phyloP scores from a whole-genome alignment of 768 basidiomycete species.

The Tulasnella calospora region DNA sequence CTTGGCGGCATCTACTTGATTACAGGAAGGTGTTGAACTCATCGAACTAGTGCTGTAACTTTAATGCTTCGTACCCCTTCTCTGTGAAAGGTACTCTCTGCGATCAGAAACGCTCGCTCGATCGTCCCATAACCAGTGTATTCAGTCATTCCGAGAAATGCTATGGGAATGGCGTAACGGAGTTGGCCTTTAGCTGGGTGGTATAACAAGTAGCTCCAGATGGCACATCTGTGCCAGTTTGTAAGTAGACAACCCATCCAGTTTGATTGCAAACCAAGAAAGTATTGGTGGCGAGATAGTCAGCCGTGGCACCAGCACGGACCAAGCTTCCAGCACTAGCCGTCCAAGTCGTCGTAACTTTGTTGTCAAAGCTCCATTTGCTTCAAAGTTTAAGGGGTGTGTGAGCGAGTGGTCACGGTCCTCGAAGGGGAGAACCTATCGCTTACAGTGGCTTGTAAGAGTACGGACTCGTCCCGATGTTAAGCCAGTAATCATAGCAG shows the following conservation, averaged over 20 bases:
- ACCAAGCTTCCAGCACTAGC: neutral
- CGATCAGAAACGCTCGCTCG: no score
- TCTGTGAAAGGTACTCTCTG: no score
- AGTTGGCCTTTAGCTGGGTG: neutral
- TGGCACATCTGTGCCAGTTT: neutral
- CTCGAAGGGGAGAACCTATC: neutral
- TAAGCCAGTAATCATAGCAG: neutral
- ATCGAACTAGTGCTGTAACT: no score
- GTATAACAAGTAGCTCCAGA: neutral
- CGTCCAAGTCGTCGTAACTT: neutral
- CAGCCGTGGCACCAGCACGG: neutral
- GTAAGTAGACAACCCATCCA: constrained; percentile 10
- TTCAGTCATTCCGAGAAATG: neutral
- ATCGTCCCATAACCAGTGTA: neutral
- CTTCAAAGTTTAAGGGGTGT: neutral
- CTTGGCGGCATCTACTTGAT: no score
- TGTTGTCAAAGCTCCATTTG: neutral
- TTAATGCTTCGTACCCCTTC: no score
- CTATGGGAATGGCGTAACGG: neutral
- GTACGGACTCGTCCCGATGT: neutral
- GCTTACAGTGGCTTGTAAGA: neutral
- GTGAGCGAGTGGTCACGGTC: neutral
- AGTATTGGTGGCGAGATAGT: neutral
- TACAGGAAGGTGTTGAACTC: no score
- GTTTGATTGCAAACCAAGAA: neutral